A percentile compares a stretch with the other conserved stretches of the same genome.
Conservation (phyloP, 1,139 yeast species). For the Blastobotrys illinoisensis region DNA sequence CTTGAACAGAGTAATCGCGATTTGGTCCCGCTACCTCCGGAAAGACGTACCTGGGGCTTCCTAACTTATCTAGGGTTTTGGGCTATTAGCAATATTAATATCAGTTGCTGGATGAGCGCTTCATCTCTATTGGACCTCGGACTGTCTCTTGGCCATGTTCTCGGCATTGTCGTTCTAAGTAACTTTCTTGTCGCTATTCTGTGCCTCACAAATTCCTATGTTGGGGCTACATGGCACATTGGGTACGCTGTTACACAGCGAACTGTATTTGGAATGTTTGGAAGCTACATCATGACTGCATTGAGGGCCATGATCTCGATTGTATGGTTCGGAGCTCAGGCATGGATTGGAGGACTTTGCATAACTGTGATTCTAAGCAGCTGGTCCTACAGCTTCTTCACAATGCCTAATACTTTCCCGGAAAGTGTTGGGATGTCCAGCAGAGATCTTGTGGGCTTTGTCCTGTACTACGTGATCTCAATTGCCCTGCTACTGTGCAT, state of each 20-base stretch:
- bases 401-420: slow-evolving; percentile 32
- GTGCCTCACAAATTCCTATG: slow-evolving; percentile 26
- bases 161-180: slow-evolving; percentile 34
- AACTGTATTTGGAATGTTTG: slow-evolving; percentile 29
- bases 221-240: slow-evolving; percentile 30
- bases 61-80: slow-evolving; percentile 19
- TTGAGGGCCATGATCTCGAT: slow-evolving; percentile 26
- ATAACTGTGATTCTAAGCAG: slow-evolving; percentile 26
- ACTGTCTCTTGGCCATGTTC: slow-evolving; percentile 32
- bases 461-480: slow-evolving; percentile 28
- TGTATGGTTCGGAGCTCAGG: slow-evolving; percentile 32
- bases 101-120: slow-evolving; percentile 26
- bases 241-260: slow-evolving; percentile 31
- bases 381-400: slow-evolving; percentile 25
- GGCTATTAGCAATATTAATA: slow-evolving; percentile 21
- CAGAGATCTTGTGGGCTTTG: slow-evolving; percentile 30
- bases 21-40: slow-evolving; percentile 26
- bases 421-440: slow-evolving; percentile 29
- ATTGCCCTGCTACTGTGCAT: slow-evolving; percentile 24
- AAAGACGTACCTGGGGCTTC: slow-evolving; percentile 24
- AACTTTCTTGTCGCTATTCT: slow-evolving; percentile 20
- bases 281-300: slow-evolving; percentile 25
- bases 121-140: slow-evolving; percentile 26
- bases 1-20: slow-evolving; percentile 10
- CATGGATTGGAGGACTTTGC: slow-evolving; percentile 30